phyloP scores from a whole-genome alignment of 2,329 filamentous ascomycete genomes.

The Diaporthe velutina region DNA sequence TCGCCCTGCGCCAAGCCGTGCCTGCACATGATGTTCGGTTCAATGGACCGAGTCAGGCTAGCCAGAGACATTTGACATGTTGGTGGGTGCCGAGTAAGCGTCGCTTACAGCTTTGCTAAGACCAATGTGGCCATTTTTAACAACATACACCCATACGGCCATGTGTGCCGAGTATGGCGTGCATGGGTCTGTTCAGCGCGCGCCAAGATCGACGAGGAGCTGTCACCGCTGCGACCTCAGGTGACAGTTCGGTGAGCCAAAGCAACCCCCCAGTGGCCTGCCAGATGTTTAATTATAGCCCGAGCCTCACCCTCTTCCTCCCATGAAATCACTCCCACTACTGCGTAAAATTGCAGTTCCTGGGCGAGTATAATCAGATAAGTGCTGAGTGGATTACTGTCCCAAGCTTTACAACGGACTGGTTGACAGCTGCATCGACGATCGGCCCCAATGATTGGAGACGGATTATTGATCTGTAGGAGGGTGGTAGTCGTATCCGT shows the following conservation, averaged over 20 bases:
- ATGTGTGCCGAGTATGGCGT: background rate
- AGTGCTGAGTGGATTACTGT: no score
- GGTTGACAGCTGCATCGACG: background rate
- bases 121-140: background rate
- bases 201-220: background rate
- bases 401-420: no score
- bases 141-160: background rate
- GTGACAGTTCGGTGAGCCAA: background rate
- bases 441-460: background rate
- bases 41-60: background rate
- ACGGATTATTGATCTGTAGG: background rate
- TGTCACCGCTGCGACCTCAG: background rate
- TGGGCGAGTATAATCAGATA: background rate
- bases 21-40: slow-evolving; percentile 5
- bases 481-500: background rate
- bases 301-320: background rate
- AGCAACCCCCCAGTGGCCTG: no score
- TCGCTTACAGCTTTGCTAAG: background rate
- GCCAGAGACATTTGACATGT: background rate
- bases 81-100: background rate
- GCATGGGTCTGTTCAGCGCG: background rate
- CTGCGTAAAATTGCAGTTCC: background rate
- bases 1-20: slow-evolving; percentile 8
- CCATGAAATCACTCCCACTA: background rate
- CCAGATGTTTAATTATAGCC: no score